Conservation (phyloP, 257 asterid species). For the Echites panduratus region DNA sequence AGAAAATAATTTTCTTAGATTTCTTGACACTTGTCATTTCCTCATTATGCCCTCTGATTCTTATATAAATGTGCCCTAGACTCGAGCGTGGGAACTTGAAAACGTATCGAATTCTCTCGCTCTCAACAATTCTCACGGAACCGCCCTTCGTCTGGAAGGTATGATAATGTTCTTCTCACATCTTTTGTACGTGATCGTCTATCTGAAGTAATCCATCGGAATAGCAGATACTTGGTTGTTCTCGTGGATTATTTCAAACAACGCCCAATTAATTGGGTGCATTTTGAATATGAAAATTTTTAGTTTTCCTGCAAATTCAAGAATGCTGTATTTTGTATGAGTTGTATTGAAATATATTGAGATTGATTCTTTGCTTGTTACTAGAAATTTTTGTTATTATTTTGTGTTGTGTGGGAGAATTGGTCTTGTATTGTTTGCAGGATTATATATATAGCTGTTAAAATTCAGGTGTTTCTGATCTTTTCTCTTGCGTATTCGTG, state of each 20-base stretch:
- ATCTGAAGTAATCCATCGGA: not conserved
- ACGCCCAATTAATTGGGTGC: no score
- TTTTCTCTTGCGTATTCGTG: not conserved
- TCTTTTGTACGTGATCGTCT: not conserved
- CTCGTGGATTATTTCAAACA: not conserved
- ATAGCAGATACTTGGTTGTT: not conserved
- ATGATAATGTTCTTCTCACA: not conserved
- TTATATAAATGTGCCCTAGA: not conserved
- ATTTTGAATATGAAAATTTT: not conserved
- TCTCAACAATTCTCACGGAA: not conserved
- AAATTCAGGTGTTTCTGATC: not conserved
- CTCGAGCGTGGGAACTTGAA: no score
- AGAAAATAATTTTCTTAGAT: not conserved
- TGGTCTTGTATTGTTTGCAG: no score
- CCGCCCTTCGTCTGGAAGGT: not conserved
- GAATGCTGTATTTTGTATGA: not conserved
- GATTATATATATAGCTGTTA: no score
- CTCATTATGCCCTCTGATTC: not conserved
- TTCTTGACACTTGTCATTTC: constrained; percentile 9
- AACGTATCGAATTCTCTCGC: not conserved
- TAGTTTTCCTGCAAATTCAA: not conserved
- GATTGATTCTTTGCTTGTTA: not conserved
- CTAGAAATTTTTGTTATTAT: not conserved
- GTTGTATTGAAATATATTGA: not conserved
- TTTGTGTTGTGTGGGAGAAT: no score